A percentile compares a stretch with the other conserved stretches of the same genome.
These are phyloP conservation scores for Diaporthe humulicola DNA, from an alignment of 2,329 filamentous ascomycete genomes.

Conservation along the genomic window DNA sequence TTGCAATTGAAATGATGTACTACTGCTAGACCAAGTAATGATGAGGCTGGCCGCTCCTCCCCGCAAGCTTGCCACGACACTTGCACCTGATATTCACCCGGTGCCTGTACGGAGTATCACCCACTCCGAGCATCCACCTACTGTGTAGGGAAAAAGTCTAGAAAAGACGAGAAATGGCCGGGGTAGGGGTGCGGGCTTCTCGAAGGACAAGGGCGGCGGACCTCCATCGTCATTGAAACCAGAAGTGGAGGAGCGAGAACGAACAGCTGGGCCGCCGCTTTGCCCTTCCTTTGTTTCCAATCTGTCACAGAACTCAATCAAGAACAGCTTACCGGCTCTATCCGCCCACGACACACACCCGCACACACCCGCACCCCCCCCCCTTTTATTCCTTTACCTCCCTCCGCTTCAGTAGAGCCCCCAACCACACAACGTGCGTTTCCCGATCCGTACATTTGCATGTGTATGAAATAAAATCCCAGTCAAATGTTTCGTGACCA, in stretches of 20 bases:
- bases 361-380: neutral
- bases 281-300: constrained; percentile 37
- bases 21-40: neutral
- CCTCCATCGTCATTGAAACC: constrained; percentile 36
- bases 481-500: constrained; percentile 25
- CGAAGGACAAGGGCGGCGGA: constrained; percentile 16
- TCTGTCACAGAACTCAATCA: constrained; percentile 37
- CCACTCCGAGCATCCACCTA: neutral
- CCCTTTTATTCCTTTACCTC: neutral
- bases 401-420: neutral
- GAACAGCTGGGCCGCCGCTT: constrained; percentile 12
- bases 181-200: constrained; percentile 1
- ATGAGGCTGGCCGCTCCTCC: neutral
- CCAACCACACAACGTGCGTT: constrained; percentile 1
- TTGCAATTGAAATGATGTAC: neutral
- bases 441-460: constrained; percentile 1
- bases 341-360: constrained; percentile 10
- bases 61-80: neutral
- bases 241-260: constrained; percentile 32
- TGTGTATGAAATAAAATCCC: neutral
- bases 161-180: constrained; percentile 10
- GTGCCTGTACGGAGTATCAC: neutral
- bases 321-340: neutral
- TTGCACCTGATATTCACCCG: neutral
- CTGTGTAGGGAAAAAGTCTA: constrained; percentile 10